These are phyloP conservation scores for Fusarium algeriense DNA, from an alignment of 2,329 filamentous ascomycete genomes.

Conservation along the genomic window DNA sequence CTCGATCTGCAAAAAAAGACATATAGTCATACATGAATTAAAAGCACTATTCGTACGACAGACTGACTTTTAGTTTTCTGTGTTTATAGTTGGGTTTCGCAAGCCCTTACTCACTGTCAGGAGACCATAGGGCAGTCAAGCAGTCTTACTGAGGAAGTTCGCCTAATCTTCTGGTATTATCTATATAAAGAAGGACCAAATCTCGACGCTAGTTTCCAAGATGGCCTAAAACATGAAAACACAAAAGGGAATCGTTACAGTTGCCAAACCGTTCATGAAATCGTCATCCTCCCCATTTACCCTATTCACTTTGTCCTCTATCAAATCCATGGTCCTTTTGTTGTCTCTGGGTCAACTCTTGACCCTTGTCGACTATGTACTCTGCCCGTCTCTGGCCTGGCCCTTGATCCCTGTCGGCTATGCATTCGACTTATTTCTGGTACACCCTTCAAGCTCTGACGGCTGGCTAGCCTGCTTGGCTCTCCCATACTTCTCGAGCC, in stretches of 20 bases:
- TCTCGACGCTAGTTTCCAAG: constrained; percentile 17
- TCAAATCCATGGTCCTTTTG: constrained; percentile 39
- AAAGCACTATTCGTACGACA: not conserved
- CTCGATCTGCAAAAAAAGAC: constrained; percentile 49
- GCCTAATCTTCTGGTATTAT: constrained; percentile 21
- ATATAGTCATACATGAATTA: constrained; percentile 4
- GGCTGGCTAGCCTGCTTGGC: constrained; percentile 34
- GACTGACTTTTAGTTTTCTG: not conserved
- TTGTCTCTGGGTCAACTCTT: constrained; percentile 14
- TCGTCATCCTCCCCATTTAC: constrained; percentile 18
- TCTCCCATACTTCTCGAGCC: constrained; percentile 22
- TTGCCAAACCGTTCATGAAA: constrained; percentile 28
- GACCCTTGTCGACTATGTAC: constrained; percentile 26
- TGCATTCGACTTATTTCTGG: constrained; percentile 23
- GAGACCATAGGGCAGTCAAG: not conserved
- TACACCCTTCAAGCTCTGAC: constrained; percentile 18
- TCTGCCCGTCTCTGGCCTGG: not conserved
- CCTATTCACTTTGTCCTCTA: constrained; percentile 1
- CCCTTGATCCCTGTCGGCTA: constrained; percentile 34
- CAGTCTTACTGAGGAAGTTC: not conserved
- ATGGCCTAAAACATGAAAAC: constrained; percentile 11
- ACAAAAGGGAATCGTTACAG: constrained; percentile 33
- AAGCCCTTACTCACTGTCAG: not conserved
- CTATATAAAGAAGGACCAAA: constrained; percentile 19
- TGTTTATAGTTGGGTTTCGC: not conserved